A percentile compares a stretch with the other conserved stretches of the same genome.
These are phyloP conservation scores for Flaveria ramosissima DNA, from an alignment of 129 eudicot genomes.

Conservation along the genomic window DNA sequence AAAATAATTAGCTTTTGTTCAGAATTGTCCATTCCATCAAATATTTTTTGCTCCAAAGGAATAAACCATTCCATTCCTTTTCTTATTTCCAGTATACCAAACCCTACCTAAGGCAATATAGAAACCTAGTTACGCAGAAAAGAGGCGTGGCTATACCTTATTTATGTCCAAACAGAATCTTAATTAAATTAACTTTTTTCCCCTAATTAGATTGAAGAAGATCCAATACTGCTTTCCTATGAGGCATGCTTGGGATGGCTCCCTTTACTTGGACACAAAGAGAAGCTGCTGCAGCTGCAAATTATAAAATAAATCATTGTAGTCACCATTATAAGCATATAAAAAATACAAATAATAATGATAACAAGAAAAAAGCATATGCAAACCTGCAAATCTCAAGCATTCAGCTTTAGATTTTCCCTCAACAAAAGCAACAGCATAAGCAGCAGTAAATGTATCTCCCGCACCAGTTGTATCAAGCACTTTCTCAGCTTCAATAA, in stretches of 20 bases:
- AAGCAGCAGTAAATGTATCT: conserved; percentile 96
- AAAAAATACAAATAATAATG: neutral
- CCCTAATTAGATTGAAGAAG: conserved; percentile 57
- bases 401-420: conserved; percentile 80
- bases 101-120: neutral
- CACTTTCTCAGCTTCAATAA: conserved; percentile 77
- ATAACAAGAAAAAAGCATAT: neutral
- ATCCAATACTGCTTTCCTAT: conserved; percentile 73
- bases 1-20: neutral
- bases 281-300: conserved; percentile 97
- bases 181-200: neutral
- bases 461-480: conserved; percentile 97
- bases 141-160: conserved; percentile 30
- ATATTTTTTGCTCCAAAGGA: neutral
- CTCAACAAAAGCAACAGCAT: conserved; percentile 92
- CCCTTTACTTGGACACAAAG: conserved; percentile 98
- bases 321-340: neutral
- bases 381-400: conserved; percentile 86
- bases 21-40: neutral
- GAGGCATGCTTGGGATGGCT: conserved; percentile 98
- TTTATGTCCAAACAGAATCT: conserved; percentile 21
- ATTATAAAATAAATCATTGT: conserved; percentile 14
- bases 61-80: neutral
- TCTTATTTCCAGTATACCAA: neutral
- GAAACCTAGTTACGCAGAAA: neutral